Evolutionary conservation across 1,284 basidiomycete species (phyloP).

Genomic region (Cryptococcus neoformans): DNA sequence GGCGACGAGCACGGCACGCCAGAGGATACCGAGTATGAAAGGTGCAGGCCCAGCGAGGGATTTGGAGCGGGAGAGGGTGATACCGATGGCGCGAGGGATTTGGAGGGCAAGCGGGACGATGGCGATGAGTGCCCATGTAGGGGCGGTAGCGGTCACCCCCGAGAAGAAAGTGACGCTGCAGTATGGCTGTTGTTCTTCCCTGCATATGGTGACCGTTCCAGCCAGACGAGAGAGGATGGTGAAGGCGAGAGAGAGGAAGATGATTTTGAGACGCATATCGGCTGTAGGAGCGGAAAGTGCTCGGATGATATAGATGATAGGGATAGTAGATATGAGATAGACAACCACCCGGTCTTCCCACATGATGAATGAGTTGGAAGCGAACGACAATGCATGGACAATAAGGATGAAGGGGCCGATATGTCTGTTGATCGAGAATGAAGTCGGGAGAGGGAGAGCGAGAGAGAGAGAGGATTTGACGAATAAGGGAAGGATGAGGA

Average conservation of each 20-base stretch:
- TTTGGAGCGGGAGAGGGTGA: conserved; percentile 64
- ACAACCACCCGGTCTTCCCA: conserved; percentile 87
- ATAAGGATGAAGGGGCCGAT: conserved; percentile 57
- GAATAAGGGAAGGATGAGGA: conserved; percentile 32
- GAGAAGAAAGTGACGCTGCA: conserved; percentile 85
- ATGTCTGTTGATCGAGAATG: conserved; percentile 27
- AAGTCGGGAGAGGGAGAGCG: conserved; percentile 3
- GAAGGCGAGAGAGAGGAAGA: conserved; percentile 65
- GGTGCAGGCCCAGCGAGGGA: conserved; percentile 70
- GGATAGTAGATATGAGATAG: conserved; percentile 64
- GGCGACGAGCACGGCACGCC: conserved; percentile 59
- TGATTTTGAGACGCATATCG: conserved; percentile 69
- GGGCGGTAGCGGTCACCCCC: conserved; percentile 64
- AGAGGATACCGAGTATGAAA: conserved; percentile 60
- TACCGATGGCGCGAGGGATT: conserved; percentile 60
- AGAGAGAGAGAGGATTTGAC: conserved; percentile 10
- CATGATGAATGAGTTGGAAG: conserved; percentile 91
- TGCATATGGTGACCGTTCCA: conserved; percentile 74
- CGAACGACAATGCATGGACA: conserved; percentile 68
- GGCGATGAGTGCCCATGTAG: conserved; percentile 58
- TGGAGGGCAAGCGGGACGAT: conserved; percentile 58
- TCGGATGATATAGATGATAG: conserved; percentile 59
- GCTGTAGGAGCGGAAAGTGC: conserved; percentile 62
- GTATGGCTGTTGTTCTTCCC: conserved; percentile 88
- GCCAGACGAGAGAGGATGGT: conserved; percentile 71